Evolutionary conservation across 768 basidiomycete genomes (phyloP), one percentile per base, ranked within the genome.

Genomic region (Leccinum truebloodii): DNA sequence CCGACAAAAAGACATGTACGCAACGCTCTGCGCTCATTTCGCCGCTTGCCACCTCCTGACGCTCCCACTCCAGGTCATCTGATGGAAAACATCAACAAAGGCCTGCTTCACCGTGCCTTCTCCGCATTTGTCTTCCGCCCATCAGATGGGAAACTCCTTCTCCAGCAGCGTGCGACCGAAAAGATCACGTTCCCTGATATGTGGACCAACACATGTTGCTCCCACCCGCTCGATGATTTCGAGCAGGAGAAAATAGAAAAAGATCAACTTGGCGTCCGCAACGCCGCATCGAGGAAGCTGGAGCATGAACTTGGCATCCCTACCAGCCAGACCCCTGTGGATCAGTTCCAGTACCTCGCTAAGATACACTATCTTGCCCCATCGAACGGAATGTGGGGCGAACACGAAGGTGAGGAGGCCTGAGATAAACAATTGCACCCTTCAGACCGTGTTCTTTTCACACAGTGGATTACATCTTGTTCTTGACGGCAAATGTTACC

Each of bases 141-240:
- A 3, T 86, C 86, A 13, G 94, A 98, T 73, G 97, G 97, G 51
- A 92, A 89, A 74, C 83, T 99, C 18, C 81, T 99, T 28, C 83
- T 99, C 50, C 97, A 99, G 73, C 94, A 94, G 75, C 86, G 97
- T 39, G 97, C 97, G 20, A 81, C 88, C n/a, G 95, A 96, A 79
- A 99, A 99, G 81, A 99, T 99, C 71, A 99, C 97, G 7, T 99
- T 99, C 79, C 97, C 97, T 6, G 84, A 92, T 68, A 95, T 98
- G 95, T 99, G 97, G 97, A 99, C 97, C 34, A 99, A 99, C 76
- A 98, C 97, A 8, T 99, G 97, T 74, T 99, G 96, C 78, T 95
- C 93, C 24, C 96, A 99, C 72, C 96, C 96, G 18, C 81, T 99
- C 54, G 88, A 92, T 67, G 97, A 98, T 76, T 92, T 94, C 65